A percentile compares a stretch with the other conserved stretches of the same genome.
Evolutionary conservation across 2,329 filamentous ascomycete genomes (phyloP).

Genomic region (Trichoderma brevicompactum): DNA sequence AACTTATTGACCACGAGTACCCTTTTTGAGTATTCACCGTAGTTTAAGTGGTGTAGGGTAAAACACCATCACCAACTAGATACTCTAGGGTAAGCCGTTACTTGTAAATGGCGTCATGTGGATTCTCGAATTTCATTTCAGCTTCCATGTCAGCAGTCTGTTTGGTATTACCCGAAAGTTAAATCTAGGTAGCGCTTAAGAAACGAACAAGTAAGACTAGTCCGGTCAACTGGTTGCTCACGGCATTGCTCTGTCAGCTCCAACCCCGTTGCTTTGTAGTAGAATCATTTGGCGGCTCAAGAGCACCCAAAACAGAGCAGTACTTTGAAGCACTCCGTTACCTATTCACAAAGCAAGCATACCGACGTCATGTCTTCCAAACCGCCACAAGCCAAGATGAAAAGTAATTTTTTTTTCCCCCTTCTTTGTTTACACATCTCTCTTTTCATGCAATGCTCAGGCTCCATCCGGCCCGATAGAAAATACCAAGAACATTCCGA

Average conservation of each 20-base stretch:
- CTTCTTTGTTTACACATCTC: not conserved
- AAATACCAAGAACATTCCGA: slow-evolving; percentile 12
- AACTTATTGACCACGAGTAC: not conserved
- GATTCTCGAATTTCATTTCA: slow-evolving; percentile 1
- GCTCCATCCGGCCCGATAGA: slow-evolving; percentile 11
- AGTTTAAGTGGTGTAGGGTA: not conserved
- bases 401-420: not conserved
- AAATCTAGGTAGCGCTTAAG: not conserved
- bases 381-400: not conserved
- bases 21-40: not conserved
- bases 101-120: not conserved
- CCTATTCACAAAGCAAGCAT: not conserved
- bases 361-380: not conserved
- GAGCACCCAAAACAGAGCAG: no score
- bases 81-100: slow-evolving; percentile 12
- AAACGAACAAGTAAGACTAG: not conserved
- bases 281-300: no score
- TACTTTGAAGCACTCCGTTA: not conserved
- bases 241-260: not conserved
- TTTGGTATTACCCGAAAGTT: slow-evolving; percentile 6
- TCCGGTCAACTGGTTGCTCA: not conserved
- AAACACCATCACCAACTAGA: not conserved
- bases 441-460: not conserved
- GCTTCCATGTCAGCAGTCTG: slow-evolving; percentile 17
- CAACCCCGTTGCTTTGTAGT: no score